Evolutionary conservation across 805 yeast genomes (phyloP).

Genomic region (Ogataea salicorniae): DNA sequence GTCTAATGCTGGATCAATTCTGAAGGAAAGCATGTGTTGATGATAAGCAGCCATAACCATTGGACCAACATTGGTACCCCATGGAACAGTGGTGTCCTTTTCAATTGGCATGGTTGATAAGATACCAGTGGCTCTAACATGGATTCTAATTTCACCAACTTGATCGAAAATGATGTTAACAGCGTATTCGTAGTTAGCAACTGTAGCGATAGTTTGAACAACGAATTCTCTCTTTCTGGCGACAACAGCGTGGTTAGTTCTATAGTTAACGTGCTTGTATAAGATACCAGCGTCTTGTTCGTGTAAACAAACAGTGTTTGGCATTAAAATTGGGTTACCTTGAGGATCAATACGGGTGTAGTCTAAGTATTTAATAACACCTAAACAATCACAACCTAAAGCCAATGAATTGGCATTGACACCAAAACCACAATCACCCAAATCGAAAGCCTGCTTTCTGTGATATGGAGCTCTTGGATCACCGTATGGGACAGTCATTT

Average conservation of each 20-base stretch:
- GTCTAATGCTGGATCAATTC: constrained; percentile 79
- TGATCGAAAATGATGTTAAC: constrained; percentile 68
- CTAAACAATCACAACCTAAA: constrained; percentile 80
- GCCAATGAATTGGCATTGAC: constrained; percentile 60
- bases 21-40: constrained; percentile 73
- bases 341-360: constrained; percentile 47
- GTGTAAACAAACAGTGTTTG: constrained; percentile 75
- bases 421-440: constrained; percentile 85
- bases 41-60: constrained; percentile 80
- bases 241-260: constrained; percentile 63
- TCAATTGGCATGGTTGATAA: constrained; percentile 82
- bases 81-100: constrained; percentile 57
- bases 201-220: constrained; percentile 77
- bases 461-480: constrained; percentile 81
- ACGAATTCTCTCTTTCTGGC: constrained; percentile 77
- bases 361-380: constrained; percentile 70
- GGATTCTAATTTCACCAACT: constrained; percentile 73
- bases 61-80: constrained; percentile 76
- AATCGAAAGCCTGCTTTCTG: constrained; percentile 82
- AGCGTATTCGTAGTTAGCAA: constrained; percentile 78
- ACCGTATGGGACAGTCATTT: constrained; percentile 87
- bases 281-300: constrained; percentile 74
- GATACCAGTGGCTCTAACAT: constrained; percentile 83
- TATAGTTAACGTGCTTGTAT: constrained; percentile 76
- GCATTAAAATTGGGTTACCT: constrained; percentile 58